Evolutionary conservation across 148 eudicot species (phyloP), one percentile per base, ranked within the genome.

Genomic region (Talinum fruticosum): DNA sequence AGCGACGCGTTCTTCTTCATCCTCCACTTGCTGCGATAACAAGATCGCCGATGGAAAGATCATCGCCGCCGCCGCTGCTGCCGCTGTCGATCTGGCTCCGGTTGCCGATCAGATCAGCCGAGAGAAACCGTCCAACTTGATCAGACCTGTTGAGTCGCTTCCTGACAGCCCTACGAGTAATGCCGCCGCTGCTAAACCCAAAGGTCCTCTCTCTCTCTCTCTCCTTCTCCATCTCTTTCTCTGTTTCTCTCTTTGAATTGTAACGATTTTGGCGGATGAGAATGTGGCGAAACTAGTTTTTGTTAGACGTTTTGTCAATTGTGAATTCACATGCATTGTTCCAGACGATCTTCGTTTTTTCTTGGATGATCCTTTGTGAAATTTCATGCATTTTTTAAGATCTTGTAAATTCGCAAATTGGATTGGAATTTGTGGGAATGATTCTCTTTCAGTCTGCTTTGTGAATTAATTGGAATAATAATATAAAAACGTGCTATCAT

Each of bases 61-160:
- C 81, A 8, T 36, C 15, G 59, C n/a, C 59, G 59, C n/a, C 26
- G 61, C 33, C 30, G 87, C 53, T 23, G 37, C 8, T 38, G 57
- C 47, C 61, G 73, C 71, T 6, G 76, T 66, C 66, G 78, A 74
- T 68, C 72, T 65, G 28, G 23, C 47, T 24, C 34, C 79, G 77
- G 72, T 12, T 18, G 71, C 35, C 30, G 76, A 69, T 79, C 51
- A 49, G 18, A 62, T 62, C 34, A 62, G 33, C 66, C 23, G 66
- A 28, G 66, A 62, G 74, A 51, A 26, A 64, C 65, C 44, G 78
- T 15, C 79, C 75, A 69, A 61, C 23, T 36, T 83, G 81, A 85
- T 82, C 66, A 84, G 66, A 26, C 47, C 82, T 67, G 81, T 85
- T 59, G 89, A 85, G 30, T 57, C 86, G 61, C 64, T 87, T 62